Base-by-base conservation (phyloP, 116 monocot genomes). In the Dioscorea cayenensis region DNA sequence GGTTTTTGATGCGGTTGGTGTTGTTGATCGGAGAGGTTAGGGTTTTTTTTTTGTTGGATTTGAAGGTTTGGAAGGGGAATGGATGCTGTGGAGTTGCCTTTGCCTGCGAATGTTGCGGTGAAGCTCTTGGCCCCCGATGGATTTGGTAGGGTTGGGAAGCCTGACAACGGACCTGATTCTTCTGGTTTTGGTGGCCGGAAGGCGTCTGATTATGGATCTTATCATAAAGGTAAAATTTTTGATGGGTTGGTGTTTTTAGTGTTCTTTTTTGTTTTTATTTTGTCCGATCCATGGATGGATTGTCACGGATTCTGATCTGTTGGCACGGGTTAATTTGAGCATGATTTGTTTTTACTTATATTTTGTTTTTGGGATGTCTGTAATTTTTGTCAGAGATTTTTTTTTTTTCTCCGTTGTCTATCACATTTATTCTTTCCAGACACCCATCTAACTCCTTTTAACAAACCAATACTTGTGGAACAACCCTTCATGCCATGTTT, bases 51-150 rank as follows among this genome's bases (percentile, higher is more conserved):
- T 55, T 55, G 17, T 9, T 29, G 66, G 19, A 20, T n/a, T 22
- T 28, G 37, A 52, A 61, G 59, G 19, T 9, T n/a, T 22, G 32
- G 52, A 52, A 61, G 18, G 50, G 28, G 35, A 71, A 85, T 84
- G 84, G 82, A 84, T 72, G 84, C 82, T 12, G 71, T 77, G 37
- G 84, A 75, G 75, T 63, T 88, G 61, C 82, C 77, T 36, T 28
- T 70, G 64, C 83, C 67, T 23, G 65, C 72, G 25, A 49, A 58
- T 35, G 63, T 63, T 25, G 38, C 18, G 49, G 69, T 76, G 36
- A 75, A 75, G 63, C 65, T 73, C 38, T 63, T 73, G 49, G 73
- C 49, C 10, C 64, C 73, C 22, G 73, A 73, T 63, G 73, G 29
- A 5, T 51, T 73, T 19, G 64, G 65, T 3, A 51, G 65, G 73